Conservation (phyloP, 2,329 filamentous ascomycete species). For the Calonectria crousiana region DNA sequence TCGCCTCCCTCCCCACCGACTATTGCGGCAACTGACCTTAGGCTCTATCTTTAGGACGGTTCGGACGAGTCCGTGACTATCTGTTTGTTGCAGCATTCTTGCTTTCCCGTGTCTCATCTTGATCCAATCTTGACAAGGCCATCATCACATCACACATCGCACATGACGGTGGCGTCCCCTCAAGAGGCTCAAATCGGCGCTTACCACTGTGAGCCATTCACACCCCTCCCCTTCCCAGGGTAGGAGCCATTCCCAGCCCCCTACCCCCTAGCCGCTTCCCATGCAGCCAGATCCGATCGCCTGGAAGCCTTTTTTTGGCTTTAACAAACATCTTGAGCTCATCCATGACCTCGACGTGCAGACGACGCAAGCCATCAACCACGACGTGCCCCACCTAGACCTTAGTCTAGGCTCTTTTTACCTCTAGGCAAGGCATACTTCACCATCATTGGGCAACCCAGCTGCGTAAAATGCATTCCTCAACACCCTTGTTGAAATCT, state of each 20-base stretch:
- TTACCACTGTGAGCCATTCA: conserved; percentile 31
- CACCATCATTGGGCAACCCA: conserved; percentile 42
- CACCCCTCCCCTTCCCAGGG: neutral
- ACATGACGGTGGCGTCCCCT: conserved; percentile 20
- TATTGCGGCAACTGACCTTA: neutral
- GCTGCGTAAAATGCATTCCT: conserved; percentile 40
- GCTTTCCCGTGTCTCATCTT: neutral
- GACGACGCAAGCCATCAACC: conserved; percentile 37
- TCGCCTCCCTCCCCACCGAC: conserved; percentile 12
- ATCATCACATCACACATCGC: conserved; percentile 1
- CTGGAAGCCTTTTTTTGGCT: conserved; percentile 36
- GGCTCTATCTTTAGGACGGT: conserved; percentile 6
- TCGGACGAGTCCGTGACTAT: conserved; percentile 10
- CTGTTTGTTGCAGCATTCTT: conserved; percentile 1
- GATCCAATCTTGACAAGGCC: neutral
- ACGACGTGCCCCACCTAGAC: conserved; percentile 34
- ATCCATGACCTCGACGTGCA: conserved; percentile 31
- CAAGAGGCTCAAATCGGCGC: conserved; percentile 40
- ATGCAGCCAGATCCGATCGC: conserved; percentile 44
- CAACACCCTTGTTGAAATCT: conserved; percentile 37
- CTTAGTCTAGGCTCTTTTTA: conserved; percentile 22
- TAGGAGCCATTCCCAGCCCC: conserved; percentile 20
- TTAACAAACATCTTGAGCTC: conserved; percentile 17
- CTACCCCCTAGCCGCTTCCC: conserved; percentile 25
- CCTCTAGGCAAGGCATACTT: conserved; percentile 43